Conservation (phyloP, 257 asterid genomes). For the Gardenia jasminoides region DNA sequence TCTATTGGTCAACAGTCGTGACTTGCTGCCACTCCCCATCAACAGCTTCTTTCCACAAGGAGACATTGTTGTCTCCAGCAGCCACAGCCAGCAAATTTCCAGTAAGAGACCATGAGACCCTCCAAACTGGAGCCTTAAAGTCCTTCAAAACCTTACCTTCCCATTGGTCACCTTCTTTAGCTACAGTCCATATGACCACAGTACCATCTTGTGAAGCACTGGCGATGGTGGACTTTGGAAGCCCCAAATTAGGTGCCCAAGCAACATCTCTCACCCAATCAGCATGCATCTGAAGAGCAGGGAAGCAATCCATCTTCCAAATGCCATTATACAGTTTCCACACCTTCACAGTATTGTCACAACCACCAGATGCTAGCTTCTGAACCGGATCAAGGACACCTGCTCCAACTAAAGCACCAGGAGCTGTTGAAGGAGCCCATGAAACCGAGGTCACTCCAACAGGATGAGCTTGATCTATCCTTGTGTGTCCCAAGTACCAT, state of each 20-base stretch:
- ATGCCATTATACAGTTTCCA: constrained; percentile 72
- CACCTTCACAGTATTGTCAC: constrained; percentile 86
- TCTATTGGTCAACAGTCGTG: constrained; percentile 60
- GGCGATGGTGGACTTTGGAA: constrained; percentile 89
- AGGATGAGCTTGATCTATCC: constrained; percentile 91
- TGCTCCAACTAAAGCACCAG: constrained; percentile 74
- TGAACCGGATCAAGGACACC: constrained; percentile 63
- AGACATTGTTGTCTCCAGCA: constrained; percentile 72
- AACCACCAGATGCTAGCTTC: constrained; percentile 93
- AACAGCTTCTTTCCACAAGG: constrained; percentile 91
- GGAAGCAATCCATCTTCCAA: constrained; percentile 96
- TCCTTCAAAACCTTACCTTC: constrained; percentile 81
- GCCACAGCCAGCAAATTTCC: constrained; percentile 92
- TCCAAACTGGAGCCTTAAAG: constrained; percentile 83
- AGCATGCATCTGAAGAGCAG: constrained; percentile 74
- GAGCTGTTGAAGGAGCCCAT: constrained; percentile 91
- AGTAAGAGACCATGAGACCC: constrained; percentile 97
- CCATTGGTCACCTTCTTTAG: constrained; percentile 86
- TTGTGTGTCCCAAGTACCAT: constrained; percentile 85
- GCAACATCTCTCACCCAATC: constrained; percentile 98
- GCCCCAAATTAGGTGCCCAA: constrained; percentile 97
- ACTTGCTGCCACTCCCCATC: constrained; percentile 95
- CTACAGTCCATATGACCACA: constrained; percentile 83
- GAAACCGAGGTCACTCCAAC: constrained; percentile 95
- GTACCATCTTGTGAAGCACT: constrained; percentile 96